Conservation (phyloP, 2,329 filamentous ascomycete species). For the Chaetomiaceae sp. region DNA sequence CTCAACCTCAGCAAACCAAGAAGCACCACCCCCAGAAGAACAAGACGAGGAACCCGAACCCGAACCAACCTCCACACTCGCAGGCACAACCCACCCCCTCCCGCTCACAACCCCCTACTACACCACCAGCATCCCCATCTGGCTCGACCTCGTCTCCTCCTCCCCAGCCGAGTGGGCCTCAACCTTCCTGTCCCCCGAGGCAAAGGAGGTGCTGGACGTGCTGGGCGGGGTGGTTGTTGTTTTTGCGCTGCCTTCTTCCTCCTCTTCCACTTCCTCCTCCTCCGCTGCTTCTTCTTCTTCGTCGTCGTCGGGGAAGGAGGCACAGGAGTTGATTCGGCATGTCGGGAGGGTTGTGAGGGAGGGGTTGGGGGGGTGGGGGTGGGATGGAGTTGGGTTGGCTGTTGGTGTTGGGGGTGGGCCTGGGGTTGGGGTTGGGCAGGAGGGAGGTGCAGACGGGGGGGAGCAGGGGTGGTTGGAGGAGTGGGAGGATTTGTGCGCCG, state of each 20-base stretch:
- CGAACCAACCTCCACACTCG: constrained; percentile 44
- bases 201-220: constrained; percentile 56
- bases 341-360: constrained; percentile 52
- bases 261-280: background rate
- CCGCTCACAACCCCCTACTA: constrained; percentile 57
- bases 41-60: constrained; percentile 31
- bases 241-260: constrained; percentile 37
- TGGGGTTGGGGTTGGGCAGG: constrained; percentile 3
- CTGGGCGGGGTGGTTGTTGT: constrained; percentile 57
- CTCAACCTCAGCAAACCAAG: background rate
- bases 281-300: background rate
- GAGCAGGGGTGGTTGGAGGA: constrained; percentile 51
- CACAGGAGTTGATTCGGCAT: constrained; percentile 43
- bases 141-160: constrained; percentile 57
- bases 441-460: constrained; percentile 19
- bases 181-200: constrained; percentile 57
- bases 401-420: constrained; percentile 45
- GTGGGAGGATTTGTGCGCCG: constrained; percentile 58
- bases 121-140: constrained; percentile 55
- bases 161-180: constrained; percentile 49
- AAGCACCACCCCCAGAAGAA: background rate
- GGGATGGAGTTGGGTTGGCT: constrained; percentile 60
- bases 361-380: constrained; percentile 55
- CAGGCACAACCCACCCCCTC: constrained; percentile 56
- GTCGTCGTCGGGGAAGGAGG: constrained; percentile 17